Conservation (phyloP, 805 yeast genomes). For the Myxozyma kluyveri region DNA sequence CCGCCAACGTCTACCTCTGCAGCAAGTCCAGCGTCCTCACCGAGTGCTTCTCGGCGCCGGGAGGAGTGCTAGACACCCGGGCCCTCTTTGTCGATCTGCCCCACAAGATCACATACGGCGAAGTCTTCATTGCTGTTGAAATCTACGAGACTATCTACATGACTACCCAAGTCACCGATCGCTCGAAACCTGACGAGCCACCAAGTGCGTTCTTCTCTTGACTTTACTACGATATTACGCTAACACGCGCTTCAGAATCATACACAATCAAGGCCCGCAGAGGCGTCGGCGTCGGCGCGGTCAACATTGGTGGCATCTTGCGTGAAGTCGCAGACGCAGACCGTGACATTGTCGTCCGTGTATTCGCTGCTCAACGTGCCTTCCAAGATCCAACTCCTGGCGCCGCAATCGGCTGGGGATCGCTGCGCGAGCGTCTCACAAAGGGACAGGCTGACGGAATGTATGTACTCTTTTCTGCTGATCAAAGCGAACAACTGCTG, state of each 20-base stretch:
- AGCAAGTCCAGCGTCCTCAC: conserved; percentile 63
- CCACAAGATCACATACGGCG: conserved; percentile 52
- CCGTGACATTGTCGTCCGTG: conserved; percentile 64
- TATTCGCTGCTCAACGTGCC: conserved; percentile 55
- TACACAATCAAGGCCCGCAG: conserved; percentile 47
- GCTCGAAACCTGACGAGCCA: conserved; percentile 1
- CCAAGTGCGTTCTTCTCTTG: neutral
- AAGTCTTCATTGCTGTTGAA: conserved; percentile 72
- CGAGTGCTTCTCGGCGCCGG: conserved; percentile 70
- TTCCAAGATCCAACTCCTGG: conserved; percentile 4
- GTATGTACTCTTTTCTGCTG: conserved; percentile 12
- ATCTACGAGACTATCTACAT: conserved; percentile 51
- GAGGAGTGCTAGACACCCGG: conserved; percentile 3
- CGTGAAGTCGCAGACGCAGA: conserved; percentile 62
- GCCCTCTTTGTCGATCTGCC: conserved; percentile 79
- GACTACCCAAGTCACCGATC: conserved; percentile 12
- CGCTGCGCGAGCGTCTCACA: conserved; percentile 71
- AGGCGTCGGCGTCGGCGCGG: conserved; percentile 86
- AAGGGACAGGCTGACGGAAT: conserved; percentile 66
- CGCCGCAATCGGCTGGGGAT: conserved; percentile 81
- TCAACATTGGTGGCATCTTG: conserved; percentile 77
- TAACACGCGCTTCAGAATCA: conserved; percentile 6
- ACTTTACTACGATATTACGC: too few relatives aligned
- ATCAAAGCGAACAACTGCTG: neutral
- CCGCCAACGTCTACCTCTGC: conserved; percentile 59